phyloP scores from a whole-genome alignment of 2,329 filamentous ascomycete species.

The Ambrosiella xylebori region DNA sequence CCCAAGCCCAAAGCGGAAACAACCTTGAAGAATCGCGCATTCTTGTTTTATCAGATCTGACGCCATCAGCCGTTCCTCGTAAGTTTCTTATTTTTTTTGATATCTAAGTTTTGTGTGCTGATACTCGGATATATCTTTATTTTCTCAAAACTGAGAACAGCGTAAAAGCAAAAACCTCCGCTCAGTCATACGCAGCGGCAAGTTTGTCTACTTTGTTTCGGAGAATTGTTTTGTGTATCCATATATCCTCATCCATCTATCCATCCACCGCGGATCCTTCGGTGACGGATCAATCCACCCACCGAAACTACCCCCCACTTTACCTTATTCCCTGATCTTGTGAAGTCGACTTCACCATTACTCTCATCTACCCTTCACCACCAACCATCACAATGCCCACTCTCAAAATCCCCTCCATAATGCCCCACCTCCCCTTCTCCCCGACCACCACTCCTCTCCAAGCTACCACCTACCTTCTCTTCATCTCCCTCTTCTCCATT shows the following conservation, averaged over 20 bases:
- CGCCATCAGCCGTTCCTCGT: background rate
- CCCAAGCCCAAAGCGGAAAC: background rate
- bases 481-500: slow-evolving; percentile 73
- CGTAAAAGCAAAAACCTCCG: no score
- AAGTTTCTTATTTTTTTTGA: background rate
- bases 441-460: slow-evolving; percentile 41
- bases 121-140: background rate
- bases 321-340: background rate
- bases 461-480: slow-evolving; percentile 59
- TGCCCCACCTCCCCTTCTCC: slow-evolving; percentile 36
- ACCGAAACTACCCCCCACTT: background rate
- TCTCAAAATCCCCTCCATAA: background rate
- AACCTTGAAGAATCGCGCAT: background rate
- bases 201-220: no score
- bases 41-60: slow-evolving; percentile 3
- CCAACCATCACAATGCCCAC: background rate
- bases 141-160: background rate
- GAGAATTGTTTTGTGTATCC: no score
- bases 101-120: background rate
- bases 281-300: background rate
- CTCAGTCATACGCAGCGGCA: no score
- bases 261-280: no score
- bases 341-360: background rate
- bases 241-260: no score
- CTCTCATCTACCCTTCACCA: background rate